These are phyloP conservation scores for Backusella westeae DNA, from an alignment of 192 early-diverging fungal genomes.

Conservation along the genomic window DNA sequence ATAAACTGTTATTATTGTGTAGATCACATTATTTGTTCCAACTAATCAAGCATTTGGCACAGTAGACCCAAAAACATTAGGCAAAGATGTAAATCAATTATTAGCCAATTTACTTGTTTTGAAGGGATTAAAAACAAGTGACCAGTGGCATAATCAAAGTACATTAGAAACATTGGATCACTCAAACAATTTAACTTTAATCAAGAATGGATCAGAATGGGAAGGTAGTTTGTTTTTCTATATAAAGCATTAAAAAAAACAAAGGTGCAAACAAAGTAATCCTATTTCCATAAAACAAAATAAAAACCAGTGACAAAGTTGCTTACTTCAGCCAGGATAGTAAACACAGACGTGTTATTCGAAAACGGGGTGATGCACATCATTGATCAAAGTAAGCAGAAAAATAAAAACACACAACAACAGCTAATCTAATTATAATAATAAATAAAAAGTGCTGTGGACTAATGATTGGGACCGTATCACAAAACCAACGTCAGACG, in stretches of 20 bases:
- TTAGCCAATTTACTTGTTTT: conserved; percentile 5
- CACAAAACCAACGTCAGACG: neutral
- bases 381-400: conserved; percentile 2
- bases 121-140: neutral
- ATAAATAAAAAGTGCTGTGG: neutral
- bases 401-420: neutral
- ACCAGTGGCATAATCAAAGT: neutral
- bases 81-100: neutral
- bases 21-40: conserved; percentile 3
- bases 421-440: neutral
- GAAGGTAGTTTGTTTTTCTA: conserved; percentile 1
- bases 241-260: neutral
- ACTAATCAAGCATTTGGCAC: neutral
- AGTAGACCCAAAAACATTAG: neutral
- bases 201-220: neutral
- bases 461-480: neutral
- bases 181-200: neutral
- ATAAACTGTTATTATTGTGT: neutral
- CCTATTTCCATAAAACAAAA: neutral
- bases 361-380: conserved; percentile 3
- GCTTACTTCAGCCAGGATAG: neutral
- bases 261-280: neutral
- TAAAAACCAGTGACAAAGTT: neutral
- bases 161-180: neutral
- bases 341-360: neutral